A percentile compares a stretch with the other conserved stretches of the same genome.
Evolutionary conservation across 345 rosid genomes (phyloP).

Genomic region (Syzygium oleosum): DNA sequence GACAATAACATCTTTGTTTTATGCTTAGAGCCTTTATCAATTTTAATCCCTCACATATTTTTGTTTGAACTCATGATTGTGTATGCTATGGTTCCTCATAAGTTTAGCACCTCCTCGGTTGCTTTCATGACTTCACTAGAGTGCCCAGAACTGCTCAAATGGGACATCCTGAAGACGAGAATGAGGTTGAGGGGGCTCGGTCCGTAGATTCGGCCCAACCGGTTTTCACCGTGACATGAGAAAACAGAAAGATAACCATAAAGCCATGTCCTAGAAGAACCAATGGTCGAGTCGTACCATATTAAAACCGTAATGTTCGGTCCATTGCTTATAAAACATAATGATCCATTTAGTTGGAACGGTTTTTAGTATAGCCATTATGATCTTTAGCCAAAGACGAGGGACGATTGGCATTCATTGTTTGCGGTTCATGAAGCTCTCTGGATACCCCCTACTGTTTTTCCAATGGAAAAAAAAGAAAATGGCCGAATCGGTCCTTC

Average conservation of each 20-base stretch:
- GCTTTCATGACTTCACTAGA: background rate
- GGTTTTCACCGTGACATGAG: rapidly evolving
- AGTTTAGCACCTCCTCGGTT: background rate
- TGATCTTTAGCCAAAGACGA: background rate
- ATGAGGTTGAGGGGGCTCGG: background rate
- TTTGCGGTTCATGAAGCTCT: background rate
- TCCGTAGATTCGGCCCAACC: background rate
- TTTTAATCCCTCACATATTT: background rate
- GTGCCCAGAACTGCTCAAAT: background rate
- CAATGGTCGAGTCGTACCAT: background rate
- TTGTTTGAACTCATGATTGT: background rate
- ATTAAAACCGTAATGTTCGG: background rate
- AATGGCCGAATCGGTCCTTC: background rate
- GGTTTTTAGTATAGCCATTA: background rate
- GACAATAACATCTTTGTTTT: background rate
- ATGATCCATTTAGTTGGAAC: background rate
- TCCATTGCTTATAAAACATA: rapidly evolving
- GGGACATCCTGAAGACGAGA: background rate
- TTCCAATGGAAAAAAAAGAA: background rate
- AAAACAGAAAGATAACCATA: no score
- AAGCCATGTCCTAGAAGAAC: no score
- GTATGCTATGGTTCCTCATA: background rate
- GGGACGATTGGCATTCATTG: background rate
- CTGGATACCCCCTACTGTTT: background rate
- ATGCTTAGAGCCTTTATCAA: background rate